Base-by-base conservation (phyloP, 1,139 yeast species). In the Komagataea norvegica region DNA sequence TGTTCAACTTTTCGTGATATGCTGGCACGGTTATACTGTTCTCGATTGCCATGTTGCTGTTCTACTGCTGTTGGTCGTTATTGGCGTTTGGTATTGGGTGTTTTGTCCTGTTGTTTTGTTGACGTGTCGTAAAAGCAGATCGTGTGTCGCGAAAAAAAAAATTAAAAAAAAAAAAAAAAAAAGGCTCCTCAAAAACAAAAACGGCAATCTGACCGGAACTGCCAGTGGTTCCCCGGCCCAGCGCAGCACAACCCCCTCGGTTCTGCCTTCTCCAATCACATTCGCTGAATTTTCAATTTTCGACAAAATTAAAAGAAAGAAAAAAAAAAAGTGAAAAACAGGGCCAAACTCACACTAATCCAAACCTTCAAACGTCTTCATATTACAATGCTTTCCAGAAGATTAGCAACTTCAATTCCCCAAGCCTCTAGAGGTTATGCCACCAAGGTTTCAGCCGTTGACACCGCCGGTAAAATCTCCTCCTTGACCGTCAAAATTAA, bases 401-500 rank as follows among this genome's bases (percentile, higher is more conserved):
- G 54, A 48, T 42, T 51, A 33, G 52, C 52, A n/a, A 28, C 33
- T 17, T 37, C 43, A 23, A 31, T 26, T 16, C 29, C 29, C 9
- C 36, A 33, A 28, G 37, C 33, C 37, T 46, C 46, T 28, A 60
- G 65, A 55, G 54, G 56, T 34, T 59, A 55, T 41, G 62, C 62
- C 45, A 55, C 70, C 45, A 65, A 67, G 54, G 62, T 74, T 43
- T 56, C 69, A 29, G 65, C 77, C 37, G 55, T 60, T 33, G 78
- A 72, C 42, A 38, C 46, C 24, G 64, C 65, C 31, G 66, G 74
- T 34, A 69, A 73, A 45, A 79, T 87, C 43, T 77, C 89, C 46
- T 71, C 86, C 49, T 71, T 94, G 54, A 70, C 91, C 34, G 85
- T 91, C 45, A 85, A 84, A 48, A 76, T 86, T 48, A 78, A 80